Base-by-base conservation (phyloP, 1,139 yeast genomes). In the Kurtzmaniella quercitrusa region DNA sequence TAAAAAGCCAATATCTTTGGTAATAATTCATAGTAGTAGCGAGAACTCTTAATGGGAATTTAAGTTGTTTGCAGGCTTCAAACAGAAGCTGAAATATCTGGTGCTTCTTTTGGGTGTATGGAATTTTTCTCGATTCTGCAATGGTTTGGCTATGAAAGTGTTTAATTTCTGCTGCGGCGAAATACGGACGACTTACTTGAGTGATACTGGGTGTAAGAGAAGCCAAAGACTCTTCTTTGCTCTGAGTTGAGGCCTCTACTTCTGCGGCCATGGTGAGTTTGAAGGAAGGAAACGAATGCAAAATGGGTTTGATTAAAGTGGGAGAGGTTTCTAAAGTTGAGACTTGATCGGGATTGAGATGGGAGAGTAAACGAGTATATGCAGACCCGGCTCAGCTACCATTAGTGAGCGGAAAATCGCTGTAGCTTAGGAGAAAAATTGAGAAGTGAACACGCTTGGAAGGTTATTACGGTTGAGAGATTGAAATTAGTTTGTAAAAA, bases 21-120 rank as follows among this genome's bases (percentile, higher is more conserved):
- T 80, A 87, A 51, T 81, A 81, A 50, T 80, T 78, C 79, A 84
- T 80, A 3, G 89, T 72, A 5, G 85, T 76, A 49, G 80, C 84
- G 39, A 85, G 57, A 2, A 85, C 82, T 42, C 84, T 68, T 21
- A 84, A 63, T 0, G 95, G 95, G 47, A 84, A 76, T 56, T 80
- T 80, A 54, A 84, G 59, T 4, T 66, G 61, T 35, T 71, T 70
- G 32, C 81, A 71, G 4, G 83, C 59, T 49, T 76, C 80, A 48
- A 77, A 74, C 35, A 81, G 54, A 49, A 76, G 78, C 47, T 73
- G 78, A 48, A 80, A 74, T 2, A 82, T 70, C 44, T 78, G 78
- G 55, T 70, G 71, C 54, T 73, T 80, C 52, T 74, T 71, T 54
- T 68, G 79, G 45, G 66, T 76, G 60, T 71, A 80, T 48, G 70